These are phyloP conservation scores for Crithidia fasciculata DNA, from an alignment of 208 protist genomes.

Conservation along the genomic window DNA sequence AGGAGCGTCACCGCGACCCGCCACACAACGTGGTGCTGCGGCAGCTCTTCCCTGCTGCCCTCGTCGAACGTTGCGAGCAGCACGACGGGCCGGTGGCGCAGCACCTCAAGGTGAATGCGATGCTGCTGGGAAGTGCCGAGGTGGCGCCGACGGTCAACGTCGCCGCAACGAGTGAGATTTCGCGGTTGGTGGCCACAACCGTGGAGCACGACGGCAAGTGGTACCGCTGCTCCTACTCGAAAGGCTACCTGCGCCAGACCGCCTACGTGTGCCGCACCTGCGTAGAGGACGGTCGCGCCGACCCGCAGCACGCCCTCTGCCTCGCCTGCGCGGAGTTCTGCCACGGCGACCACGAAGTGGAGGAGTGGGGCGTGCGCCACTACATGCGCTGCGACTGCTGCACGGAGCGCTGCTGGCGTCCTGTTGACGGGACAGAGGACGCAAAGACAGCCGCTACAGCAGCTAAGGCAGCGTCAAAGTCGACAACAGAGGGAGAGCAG, in stretches of 20 bases:
- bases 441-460: not conserved
- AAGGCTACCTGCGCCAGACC: constrained; percentile 76
- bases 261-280: constrained; percentile 88
- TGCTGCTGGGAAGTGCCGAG: constrained; percentile 69
- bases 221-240: constrained; percentile 81
- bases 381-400: constrained; percentile 92
- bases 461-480: not conserved
- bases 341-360: constrained; percentile 77
- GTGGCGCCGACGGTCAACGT: constrained; percentile 50
- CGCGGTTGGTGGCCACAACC: constrained; percentile 68
- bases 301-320: constrained; percentile 71
- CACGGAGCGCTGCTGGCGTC: constrained; percentile 73
- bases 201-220: constrained; percentile 68
- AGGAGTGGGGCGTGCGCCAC: constrained; percentile 85
- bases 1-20: constrained; percentile 49
- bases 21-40: constrained; percentile 30
- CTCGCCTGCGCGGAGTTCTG: constrained; percentile 86
- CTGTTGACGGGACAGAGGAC: not conserved
- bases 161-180: constrained; percentile 62
- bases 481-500: not conserved
- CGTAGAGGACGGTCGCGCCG: constrained; percentile 56
- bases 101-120: constrained; percentile 56
- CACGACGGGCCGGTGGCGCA: constrained; percentile 29
- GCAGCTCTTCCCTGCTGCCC: constrained; percentile 41
- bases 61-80: constrained; percentile 23